Base-by-base conservation (phyloP, 306 rosid genomes). In the Pyrus bretschneideri region DNA sequence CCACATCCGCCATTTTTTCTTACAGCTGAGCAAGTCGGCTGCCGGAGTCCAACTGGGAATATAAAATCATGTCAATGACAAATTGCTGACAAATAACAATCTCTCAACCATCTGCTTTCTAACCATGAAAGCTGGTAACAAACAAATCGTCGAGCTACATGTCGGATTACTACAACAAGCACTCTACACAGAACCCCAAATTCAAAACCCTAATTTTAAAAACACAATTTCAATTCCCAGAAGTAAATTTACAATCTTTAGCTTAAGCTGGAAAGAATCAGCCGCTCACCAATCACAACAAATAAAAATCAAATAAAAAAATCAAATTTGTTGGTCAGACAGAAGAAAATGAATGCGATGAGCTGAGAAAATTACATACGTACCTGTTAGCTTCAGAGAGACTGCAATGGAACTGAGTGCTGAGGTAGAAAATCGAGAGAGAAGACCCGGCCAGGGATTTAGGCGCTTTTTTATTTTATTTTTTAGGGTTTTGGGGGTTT, bases 1-100 rank as follows among this genome's bases (percentile, higher is more conserved):
- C 92, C 4, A 83, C 89, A 72, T 88, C 92, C 75, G 89, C 92
- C 92, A 88, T 85, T 49, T 33, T 80, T 65, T 11, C 3, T 22
- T 57, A 46, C 55, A 15, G 55, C 55, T 51, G 9, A 5, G 21
- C 18, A 2, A 51, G 21, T 17, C 21, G 55, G 18, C 55, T 51
- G 3, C 55, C 55, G 21, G 55, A 51, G 15, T 49, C 55, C 55
- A 17, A 17, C 55, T 51, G 55, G 55, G 55, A 51, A 51, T 51
- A 51, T 51, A 15, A 51, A 51, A 15, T 15, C 55, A 51, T 51
- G 9, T 51, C 21, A 51, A 49, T 1, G 21, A 46, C 6, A 46
- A 12, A 14, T 46, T 46, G 52, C 52, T 46, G 7, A 49, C 55
- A 49, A 49, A 49, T 49, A 49, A 49, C 55, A 49, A 51, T 51